Evolutionary conservation across 345 rosid species (phyloP), one percentile per base, ranked within the genome.

Genomic region (Salix udensis): DNA sequence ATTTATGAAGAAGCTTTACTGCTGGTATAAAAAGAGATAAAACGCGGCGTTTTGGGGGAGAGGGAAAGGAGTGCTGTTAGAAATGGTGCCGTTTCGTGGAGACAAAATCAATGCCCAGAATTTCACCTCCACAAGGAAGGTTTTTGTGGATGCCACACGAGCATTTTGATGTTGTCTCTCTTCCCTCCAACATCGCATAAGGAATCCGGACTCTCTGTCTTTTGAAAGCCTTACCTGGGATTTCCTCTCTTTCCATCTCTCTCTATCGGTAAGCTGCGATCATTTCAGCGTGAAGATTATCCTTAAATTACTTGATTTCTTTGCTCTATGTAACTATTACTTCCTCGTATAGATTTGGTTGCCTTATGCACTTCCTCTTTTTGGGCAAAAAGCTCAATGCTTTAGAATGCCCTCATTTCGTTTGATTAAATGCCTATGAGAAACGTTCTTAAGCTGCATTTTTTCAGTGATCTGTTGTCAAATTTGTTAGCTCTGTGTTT

Each of bases 381-480:
- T 0, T 0, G 14, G 18, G 16, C 50, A 46, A 3, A 46, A 46
- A 3, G 16, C 5, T 15, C 13, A 3, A 36, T 64, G 53, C 16
- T 61, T 18, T 16, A 9, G 28, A 72, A 37, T 39, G 71, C 31
- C 7, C 16, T 37, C 7, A 4, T n/a, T 24, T 39, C 42, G 81
- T 78, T 79, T 69, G 82, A 60, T 74, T 15, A 68, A 74, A 79
- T 79, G 74, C 74, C 68, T 68, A 4, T 1, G 52, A 68, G 77
- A 48, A 55, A 40, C 55, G 14, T 50, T 18, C 52, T 10, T 46
- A 52, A 21, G 11, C 58, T 52, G 58, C n/a, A 6, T 16, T 52
- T 52, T 2, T n/a, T 52, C 23, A 52, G 19, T 52, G 19, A 52
- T 52, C 58, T 52, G 23, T 52, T 19, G 23, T 52, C 8, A 52